A percentile compares a stretch with the other conserved stretches of the same genome.
Evolutionary conservation across 352 stramenopile genomes (phyloP).

Genomic region (Globisporangium canariense): DNA sequence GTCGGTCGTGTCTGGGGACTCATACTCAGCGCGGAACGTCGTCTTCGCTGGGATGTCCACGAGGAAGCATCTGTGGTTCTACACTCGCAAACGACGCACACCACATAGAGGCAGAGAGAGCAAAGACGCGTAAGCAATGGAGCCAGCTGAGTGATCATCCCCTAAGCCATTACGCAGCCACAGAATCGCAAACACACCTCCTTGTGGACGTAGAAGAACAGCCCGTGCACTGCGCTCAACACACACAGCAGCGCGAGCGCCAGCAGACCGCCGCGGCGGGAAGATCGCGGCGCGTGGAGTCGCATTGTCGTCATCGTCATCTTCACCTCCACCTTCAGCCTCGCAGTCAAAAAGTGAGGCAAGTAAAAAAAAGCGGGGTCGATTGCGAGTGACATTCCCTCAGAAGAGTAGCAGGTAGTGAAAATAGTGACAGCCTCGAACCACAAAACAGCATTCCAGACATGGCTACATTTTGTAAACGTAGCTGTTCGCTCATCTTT

Average conservation of each 20-base stretch:
- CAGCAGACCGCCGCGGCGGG: conserved; percentile 8
- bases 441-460: not conserved
- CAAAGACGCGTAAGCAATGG: not conserved
- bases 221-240: conserved; percentile 21
- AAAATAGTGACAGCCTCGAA: too few relatives aligned
- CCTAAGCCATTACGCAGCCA: not conserved
- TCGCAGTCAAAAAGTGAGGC: not conserved
- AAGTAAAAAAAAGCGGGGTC: not conserved
- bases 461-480: not conserved
- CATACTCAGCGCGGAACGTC: conserved; percentile 74
- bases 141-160: not conserved
- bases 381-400: not conserved
- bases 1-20: conserved; percentile 81
- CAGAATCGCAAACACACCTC: conserved; percentile 26
- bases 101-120: not conserved
- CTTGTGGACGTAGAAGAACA: conserved; percentile 64
- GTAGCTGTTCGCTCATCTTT: not conserved
- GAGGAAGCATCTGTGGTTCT: conserved; percentile 57
- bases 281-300: not conserved
- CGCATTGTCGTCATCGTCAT: not conserved
- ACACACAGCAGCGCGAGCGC: conserved; percentile 26
- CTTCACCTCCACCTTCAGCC: not conserved
- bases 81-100: not conserved
- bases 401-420: too few relatives aligned
- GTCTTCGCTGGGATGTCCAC: conserved; percentile 75